These are phyloP conservation scores for Penicillium nucicola DNA, from an alignment of 495 filamentous ascomycete species.

Conservation along the genomic window DNA sequence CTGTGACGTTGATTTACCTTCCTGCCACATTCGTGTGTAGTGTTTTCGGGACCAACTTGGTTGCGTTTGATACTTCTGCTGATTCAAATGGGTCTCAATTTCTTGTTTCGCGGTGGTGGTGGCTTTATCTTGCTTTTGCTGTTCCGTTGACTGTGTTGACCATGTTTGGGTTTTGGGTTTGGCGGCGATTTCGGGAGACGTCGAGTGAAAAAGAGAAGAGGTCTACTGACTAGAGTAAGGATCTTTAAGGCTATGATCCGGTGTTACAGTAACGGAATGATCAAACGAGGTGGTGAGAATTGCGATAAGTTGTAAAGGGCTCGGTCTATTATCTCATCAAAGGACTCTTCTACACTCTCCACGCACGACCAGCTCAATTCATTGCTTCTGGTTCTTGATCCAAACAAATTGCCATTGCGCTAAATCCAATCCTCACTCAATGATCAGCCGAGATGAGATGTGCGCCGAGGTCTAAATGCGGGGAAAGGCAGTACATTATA, in stretches of 20 bases:
- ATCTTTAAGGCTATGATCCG: no score
- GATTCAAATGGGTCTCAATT: constrained; percentile 4
- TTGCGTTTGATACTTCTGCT: constrained; percentile 9
- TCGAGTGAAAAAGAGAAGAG: no score
- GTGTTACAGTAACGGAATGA: no score
- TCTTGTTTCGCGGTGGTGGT: constrained; percentile 15
- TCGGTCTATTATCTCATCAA: no score
- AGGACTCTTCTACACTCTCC: no score
- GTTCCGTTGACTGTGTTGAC: constrained; percentile 14
- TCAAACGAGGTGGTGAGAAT: no score
- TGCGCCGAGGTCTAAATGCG: constrained; percentile 21
- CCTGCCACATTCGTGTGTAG: constrained; percentile 32
- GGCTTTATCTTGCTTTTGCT: constrained; percentile 19
- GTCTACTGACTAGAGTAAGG: no score
- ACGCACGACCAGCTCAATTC: no score
- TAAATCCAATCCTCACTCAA: no score
- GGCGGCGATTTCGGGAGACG: constrained; percentile 2
- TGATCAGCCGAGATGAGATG: background rate
- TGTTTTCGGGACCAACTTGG: constrained; percentile 18
- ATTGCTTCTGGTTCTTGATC: no score
- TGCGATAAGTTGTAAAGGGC: no score
- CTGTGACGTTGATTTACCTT: constrained; percentile 36
- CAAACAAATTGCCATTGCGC: no score
- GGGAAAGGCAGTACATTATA: constrained; percentile 4
- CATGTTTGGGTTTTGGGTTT: constrained; percentile 11